A percentile compares a stretch with the other conserved stretches of the same genome.
Conservation (phyloP, 2,329 filamentous ascomycete genomes). For the Trichophyton rubrum region DNA sequence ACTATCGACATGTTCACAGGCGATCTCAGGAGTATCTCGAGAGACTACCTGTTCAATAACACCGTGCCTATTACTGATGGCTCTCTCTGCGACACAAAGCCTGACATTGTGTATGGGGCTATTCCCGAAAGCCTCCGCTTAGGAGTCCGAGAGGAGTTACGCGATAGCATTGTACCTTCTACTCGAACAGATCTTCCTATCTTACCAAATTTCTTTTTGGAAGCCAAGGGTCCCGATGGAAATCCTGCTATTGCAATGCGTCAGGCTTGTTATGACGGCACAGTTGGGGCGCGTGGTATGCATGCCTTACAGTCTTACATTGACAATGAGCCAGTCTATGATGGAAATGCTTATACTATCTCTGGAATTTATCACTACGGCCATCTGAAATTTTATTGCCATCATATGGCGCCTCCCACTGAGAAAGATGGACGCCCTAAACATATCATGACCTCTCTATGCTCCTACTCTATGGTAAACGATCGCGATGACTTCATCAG, state of each 20-base stretch:
- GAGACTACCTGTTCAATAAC: slow-evolving; percentile 24
- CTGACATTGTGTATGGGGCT: slow-evolving; percentile 23
- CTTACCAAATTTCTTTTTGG: slow-evolving; percentile 34
- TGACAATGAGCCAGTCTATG: slow-evolving; percentile 22
- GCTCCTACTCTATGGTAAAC: slow-evolving; percentile 19
- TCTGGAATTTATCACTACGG: slow-evolving; percentile 15
- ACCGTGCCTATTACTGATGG: slow-evolving; percentile 27
- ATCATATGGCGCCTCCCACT: neutral
- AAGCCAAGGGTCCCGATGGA: slow-evolving; percentile 28
- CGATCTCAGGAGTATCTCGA: slow-evolving; percentile 9
- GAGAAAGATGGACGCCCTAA: neutral
- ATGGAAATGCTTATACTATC: slow-evolving; percentile 30
- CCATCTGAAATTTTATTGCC: slow-evolving; percentile 7
- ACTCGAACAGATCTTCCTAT: slow-evolving; percentile 21
- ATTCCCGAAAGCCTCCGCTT: slow-evolving; percentile 19
- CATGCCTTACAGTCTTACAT: slow-evolving; percentile 28
- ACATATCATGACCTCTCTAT: slow-evolving; percentile 14
- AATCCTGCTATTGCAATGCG: slow-evolving; percentile 19
- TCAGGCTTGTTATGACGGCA: slow-evolving; percentile 30
- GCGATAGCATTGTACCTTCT: slow-evolving; percentile 20
- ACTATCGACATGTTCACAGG: no score
- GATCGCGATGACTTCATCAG: slow-evolving; percentile 21
- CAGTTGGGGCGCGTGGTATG: slow-evolving; percentile 28
- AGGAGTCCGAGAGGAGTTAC: slow-evolving; percentile 17
- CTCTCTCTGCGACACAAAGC: slow-evolving; percentile 17